Conservation (phyloP, 768 basidiomycete genomes). For the Suillus luteus region DNA sequence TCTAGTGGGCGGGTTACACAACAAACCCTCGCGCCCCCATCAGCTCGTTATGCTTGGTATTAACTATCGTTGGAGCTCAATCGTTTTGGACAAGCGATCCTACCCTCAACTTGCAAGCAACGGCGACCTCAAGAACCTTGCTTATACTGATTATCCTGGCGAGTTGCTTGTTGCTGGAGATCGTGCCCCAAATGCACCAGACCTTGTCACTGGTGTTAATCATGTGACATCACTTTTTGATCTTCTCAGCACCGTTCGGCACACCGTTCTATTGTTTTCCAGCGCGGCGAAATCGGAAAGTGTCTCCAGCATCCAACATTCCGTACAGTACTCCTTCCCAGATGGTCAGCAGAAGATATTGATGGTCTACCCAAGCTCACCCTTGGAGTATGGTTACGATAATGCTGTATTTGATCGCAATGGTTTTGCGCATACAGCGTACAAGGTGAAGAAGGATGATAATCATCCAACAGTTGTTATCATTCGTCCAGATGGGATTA, state of each 20-base stretch:
- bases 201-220: neutral
- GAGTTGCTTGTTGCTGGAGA: neutral
- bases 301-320: neutral
- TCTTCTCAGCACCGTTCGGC: neutral
- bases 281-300: neutral
- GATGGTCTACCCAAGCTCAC: too few relatives aligned
- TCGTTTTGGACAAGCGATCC: neutral
- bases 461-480: neutral
- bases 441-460: neutral
- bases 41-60: too few relatives aligned
- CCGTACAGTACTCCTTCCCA: neutral
- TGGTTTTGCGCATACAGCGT: too few relatives aligned
- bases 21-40: too few relatives aligned
- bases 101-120: neutral
- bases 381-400: too few relatives aligned
- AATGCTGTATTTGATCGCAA: too few relatives aligned
- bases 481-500: neutral
- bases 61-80: neutral
- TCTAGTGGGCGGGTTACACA: too few relatives aligned
- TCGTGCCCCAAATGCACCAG: neutral
- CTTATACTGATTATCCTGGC: neutral
- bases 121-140: neutral
- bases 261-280: neutral
- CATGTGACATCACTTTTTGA: neutral
- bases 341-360: too few relatives aligned